These are phyloP conservation scores for Botryotinia narcissicola DNA, from an alignment of 2,329 filamentous ascomycete species.

Conservation along the genomic window DNA sequence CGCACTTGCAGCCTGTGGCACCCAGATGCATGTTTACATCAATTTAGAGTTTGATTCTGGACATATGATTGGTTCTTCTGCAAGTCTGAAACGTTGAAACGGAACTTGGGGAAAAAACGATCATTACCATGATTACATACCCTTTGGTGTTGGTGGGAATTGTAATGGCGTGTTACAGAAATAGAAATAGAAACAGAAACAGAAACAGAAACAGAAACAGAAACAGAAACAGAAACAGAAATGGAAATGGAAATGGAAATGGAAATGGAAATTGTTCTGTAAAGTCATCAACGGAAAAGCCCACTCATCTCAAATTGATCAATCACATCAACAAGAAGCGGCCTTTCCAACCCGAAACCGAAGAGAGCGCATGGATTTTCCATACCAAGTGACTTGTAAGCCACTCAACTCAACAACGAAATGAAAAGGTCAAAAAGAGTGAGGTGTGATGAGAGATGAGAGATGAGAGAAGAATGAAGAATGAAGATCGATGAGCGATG, in stretches of 20 bases:
- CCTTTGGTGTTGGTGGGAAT: slow-evolving; percentile 5
- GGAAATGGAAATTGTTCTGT: neutral
- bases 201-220: slow-evolving; percentile 2
- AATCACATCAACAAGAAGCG: neutral
- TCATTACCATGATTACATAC: neutral
- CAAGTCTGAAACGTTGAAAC: slow-evolving; percentile 11
- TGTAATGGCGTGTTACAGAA: neutral
- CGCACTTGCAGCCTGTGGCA: neutral
- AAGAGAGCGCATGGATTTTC: neutral
- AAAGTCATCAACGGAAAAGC: neutral
- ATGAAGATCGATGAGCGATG: too few relatives aligned
- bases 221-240: slow-evolving; percentile 9
- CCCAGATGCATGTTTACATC: neutral
- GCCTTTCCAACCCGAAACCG: neutral
- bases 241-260: neutral
- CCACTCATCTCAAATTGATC: neutral
- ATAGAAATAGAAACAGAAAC: slow-evolving; percentile 1
- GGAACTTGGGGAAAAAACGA: slow-evolving; percentile 2
- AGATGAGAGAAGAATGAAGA: too few relatives aligned
- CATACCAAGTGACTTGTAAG: neutral
- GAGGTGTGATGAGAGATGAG: neutral
- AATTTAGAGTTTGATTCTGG: too few relatives aligned
- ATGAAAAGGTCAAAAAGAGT: neutral
- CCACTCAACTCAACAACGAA: neutral
- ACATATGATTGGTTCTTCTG: slow-evolving; percentile 3